Percentiles rank a stretch among this genome's conserved stretches.
Conservation (phyloP, 2,329 filamentous ascomycete species). For the Immersiporthe knoxdaviesiana region DNA sequence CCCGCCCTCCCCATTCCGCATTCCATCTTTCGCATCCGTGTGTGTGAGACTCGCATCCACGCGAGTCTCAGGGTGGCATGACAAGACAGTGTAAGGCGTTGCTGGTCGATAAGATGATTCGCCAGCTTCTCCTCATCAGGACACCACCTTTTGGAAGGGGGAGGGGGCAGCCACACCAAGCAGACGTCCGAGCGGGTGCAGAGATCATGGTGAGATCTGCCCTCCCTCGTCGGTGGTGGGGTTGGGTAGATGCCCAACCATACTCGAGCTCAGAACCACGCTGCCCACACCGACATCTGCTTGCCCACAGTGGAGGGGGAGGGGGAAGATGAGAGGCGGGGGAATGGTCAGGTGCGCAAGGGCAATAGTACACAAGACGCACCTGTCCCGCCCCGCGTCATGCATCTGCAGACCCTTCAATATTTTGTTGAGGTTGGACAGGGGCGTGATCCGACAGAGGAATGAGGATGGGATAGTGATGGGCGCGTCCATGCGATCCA, state of each 20-base stretch:
- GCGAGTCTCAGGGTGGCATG: not conserved
- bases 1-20: not conserved
- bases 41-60: not conserved
- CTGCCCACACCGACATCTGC: not conserved
- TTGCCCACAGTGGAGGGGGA: not conserved
- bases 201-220: constrained; percentile 9
- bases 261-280: not conserved
- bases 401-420: not conserved
- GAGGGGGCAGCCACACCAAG: not conserved
- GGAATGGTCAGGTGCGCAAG: not conserved
- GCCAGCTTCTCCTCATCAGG: not conserved
- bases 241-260: not conserved
- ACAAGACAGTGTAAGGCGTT: not conserved
- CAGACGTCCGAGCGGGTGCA: constrained; percentile 7
- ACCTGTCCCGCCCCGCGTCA: not conserved
- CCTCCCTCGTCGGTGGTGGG: not conserved
- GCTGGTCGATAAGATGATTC: not conserved
- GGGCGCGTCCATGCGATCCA: not conserved
- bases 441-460: not conserved
- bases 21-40: not conserved
- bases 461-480: not conserved
- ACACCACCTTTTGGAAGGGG: not conserved
- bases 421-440: not conserved
- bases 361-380: not conserved
- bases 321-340: not conserved